Base-by-base conservation (phyloP, 2,329 filamentous ascomycete species). In the Drechslerella stenobrocha region DNA sequence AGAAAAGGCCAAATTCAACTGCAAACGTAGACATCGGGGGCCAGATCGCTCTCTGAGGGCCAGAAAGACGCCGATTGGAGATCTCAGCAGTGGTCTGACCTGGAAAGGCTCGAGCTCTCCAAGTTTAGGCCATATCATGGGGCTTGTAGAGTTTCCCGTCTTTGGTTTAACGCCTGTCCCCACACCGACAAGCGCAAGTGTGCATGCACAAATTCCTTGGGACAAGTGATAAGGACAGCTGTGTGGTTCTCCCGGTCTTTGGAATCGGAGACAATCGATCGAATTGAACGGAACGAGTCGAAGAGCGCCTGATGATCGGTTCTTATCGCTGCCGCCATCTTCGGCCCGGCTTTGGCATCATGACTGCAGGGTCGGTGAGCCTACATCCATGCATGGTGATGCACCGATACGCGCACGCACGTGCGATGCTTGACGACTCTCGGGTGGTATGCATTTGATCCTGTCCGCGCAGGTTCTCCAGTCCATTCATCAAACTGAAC, bases 41-140 rank as follows among this genome's bases (percentile, higher is more conserved):
- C 61, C 58, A 44, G 61, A 58, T 66, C 28, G 47, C 52, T 45
- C 52, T 53, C 37, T 32, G 48, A 55, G 52, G 53, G 47, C 34
- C 44, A 52, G 50, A 50, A n/a, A 35, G 15, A 30, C 2, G 35
- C n/a, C 22, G 18, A 11, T 7, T 15, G 15, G 61, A 51, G 20
- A 22, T 8, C 15, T 52, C 42, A 40, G 45, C 35, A 48, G 13
- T 50, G 51, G 44, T 24, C 28, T 52, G 45, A 47, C 32, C 35
- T 24, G 37, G 45, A 37, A 30, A n/a, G n/a, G n/a, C 28, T 52
- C 53, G 35, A 24, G 45, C 48, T 23, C 24, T 58, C 61, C 44
- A 37, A 59, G 53, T 34, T 44, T 50, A 66, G 48, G 24, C 28
- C 18, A 11, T 8, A 50, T 46, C 52, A 20, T 44, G 51, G 44